These are phyloP conservation scores for Eucalyptus erythrocorys DNA, from an alignment of 345 rosid genomes.

Conservation along the genomic window DNA sequence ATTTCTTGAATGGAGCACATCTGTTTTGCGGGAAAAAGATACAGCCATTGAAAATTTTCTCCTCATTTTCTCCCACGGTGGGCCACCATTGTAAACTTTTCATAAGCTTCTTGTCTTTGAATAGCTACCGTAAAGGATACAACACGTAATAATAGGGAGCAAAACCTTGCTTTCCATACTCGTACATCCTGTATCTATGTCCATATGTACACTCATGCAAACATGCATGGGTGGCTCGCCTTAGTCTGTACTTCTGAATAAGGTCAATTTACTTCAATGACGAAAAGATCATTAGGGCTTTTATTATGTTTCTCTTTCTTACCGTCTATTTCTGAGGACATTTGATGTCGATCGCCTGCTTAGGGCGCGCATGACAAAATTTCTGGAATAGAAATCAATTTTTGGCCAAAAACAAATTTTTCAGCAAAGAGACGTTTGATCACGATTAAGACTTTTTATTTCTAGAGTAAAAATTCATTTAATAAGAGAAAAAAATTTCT, in stretches of 20 bases:
- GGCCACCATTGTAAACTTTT: neutral
- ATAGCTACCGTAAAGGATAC: neutral
- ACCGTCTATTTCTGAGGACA: neutral
- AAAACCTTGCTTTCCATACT: neutral
- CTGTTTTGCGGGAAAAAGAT: neutral
- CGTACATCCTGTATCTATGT: too few relatives aligned
- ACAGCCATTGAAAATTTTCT: too few relatives aligned
- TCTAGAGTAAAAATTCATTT: too few relatives aligned
- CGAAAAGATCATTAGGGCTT: neutral
- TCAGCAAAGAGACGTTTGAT: too few relatives aligned
- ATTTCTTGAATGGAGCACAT: neutral
- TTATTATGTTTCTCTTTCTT: neutral
- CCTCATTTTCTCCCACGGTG: neutral
- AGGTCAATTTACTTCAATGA: neutral
- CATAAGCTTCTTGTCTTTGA: neutral
- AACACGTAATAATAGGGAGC: neutral
- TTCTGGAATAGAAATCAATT: too few relatives aligned
- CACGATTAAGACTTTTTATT: too few relatives aligned
- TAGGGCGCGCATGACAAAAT: too few relatives aligned
- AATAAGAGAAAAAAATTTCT: too few relatives aligned
- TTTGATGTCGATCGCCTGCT: neutral
- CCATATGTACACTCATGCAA: too few relatives aligned
- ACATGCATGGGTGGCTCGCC: too few relatives aligned
- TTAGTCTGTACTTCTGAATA: neutral
- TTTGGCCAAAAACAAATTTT: too few relatives aligned